Conservation (phyloP, 106 monocot genomes). For the Apostasia shenzhenica region DNA sequence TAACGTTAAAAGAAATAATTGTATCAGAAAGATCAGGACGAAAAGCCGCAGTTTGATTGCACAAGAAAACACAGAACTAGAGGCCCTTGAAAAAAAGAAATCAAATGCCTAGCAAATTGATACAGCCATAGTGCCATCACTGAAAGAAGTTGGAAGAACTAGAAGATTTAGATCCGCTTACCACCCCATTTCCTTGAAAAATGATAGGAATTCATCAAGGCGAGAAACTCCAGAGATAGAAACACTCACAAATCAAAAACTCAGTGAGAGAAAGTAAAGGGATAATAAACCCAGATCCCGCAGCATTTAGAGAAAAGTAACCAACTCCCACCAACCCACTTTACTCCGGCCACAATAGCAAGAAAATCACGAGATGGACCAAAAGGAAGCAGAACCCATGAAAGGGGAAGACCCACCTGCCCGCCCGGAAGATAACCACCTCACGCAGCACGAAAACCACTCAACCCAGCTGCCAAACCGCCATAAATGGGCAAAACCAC, state of each 20-base stretch:
- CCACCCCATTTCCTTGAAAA: neutral
- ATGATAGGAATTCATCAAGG: neutral
- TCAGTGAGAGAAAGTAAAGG: neutral
- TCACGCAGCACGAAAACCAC: neutral
- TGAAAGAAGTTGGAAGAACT: neutral
- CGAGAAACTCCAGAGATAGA: neutral
- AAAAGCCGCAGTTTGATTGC: too few relatives aligned
- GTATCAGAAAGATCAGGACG: too few relatives aligned
- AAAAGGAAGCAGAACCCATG: neutral
- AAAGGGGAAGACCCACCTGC: neutral
- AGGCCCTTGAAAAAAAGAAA: too few relatives aligned
- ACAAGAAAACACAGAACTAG: too few relatives aligned
- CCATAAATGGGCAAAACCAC: conserved; percentile 1
- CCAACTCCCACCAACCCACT: neutral
- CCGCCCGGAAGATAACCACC: neutral
- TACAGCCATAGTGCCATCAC: neutral
- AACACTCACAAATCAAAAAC: neutral
- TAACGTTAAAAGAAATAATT: too few relatives aligned
- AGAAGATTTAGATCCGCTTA: neutral
- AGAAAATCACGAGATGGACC: conserved; percentile 2
- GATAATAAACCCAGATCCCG: neutral
- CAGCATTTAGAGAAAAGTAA: neutral
- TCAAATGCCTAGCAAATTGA: too few relatives aligned
- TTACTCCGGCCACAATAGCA: neutral
- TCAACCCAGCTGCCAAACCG: neutral